These are phyloP conservation scores for Candida taoyuanica DNA, from an alignment of 805 yeast species.

Conservation along the genomic window DNA sequence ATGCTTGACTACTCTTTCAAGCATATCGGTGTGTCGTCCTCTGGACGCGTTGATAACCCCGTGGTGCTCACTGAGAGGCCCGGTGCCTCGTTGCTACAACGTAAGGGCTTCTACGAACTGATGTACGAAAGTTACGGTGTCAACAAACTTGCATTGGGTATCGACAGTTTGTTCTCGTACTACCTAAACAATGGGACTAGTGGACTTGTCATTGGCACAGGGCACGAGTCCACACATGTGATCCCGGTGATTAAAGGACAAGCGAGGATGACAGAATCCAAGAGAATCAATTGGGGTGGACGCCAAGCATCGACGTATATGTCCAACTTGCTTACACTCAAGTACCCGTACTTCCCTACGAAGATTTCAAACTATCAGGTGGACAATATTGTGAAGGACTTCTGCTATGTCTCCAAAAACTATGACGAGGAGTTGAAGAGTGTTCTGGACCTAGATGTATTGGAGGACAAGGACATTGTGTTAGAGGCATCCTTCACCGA, in stretches of 20 bases:
- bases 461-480: conserved; percentile 68
- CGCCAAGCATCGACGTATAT: conserved; percentile 62
- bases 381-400: conserved; percentile 63
- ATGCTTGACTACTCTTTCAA: conserved; percentile 80
- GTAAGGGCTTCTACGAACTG: conserved; percentile 73
- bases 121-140: conserved; percentile 79
- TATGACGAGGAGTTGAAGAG: conserved; percentile 59
- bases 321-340: conserved; percentile 59
- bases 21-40: conserved; percentile 62
- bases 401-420: conserved; percentile 70
- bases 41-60: conserved; percentile 65
- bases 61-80: conserved; percentile 74
- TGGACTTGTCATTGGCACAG: conserved; percentile 81
- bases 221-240: conserved; percentile 75
- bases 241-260: conserved; percentile 76
- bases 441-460: conserved; percentile 53
- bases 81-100: conserved; percentile 64
- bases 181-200: conserved; percentile 51
- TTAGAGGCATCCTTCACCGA: conserved; percentile 79
- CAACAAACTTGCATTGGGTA: conserved; percentile 73
- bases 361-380: conserved; percentile 61
- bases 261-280: conserved; percentile 62
- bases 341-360: conserved; percentile 89
- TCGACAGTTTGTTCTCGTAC: conserved; percentile 78
- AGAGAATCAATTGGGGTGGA: conserved; percentile 92